Percentiles rank a stretch among this genome's conserved stretches.
Evolutionary conservation across 1,139 yeast genomes (phyloP).

Genomic region (Yamadazyma diddensiae): DNA sequence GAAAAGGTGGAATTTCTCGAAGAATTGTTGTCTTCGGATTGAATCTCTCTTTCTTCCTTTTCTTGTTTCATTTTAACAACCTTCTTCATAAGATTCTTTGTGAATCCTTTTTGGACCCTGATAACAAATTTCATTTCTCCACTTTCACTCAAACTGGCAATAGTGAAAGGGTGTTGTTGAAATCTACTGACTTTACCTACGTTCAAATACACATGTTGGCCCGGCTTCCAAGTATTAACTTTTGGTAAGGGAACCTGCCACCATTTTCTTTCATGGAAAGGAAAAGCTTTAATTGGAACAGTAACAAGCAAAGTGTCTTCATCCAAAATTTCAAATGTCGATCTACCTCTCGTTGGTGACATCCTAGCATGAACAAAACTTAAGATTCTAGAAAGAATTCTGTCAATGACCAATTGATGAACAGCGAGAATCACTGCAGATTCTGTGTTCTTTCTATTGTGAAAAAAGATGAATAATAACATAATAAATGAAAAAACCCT

Average conservation of each 20-base stretch:
- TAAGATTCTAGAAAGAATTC: slow-evolving; percentile 31
- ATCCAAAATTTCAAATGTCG: slow-evolving; percentile 40
- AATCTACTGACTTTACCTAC: slow-evolving; percentile 35
- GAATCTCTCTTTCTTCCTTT: slow-evolving; percentile 6
- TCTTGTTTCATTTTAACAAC: slow-evolving; percentile 17
- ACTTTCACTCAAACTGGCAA: slow-evolving; percentile 35
- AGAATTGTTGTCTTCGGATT: neutral
- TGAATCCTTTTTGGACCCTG: slow-evolving; percentile 43
- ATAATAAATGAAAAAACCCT: slow-evolving; percentile 40
- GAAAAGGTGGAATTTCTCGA: slow-evolving; percentile 3
- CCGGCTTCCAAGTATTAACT: slow-evolving; percentile 45
- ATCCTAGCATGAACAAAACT: slow-evolving; percentile 29
- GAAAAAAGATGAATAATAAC: slow-evolving; percentile 44
- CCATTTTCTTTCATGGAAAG: slow-evolving; percentile 25
- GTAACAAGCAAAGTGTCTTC: slow-evolving; percentile 40
- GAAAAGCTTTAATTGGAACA: slow-evolving; percentile 27
- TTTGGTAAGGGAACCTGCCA: slow-evolving; percentile 32
- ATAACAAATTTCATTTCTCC: slow-evolving; percentile 40
- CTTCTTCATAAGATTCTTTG: slow-evolving; percentile 31
- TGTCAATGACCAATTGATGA: slow-evolving; percentile 45
- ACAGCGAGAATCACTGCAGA: slow-evolving; percentile 41
- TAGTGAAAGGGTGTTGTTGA: slow-evolving; percentile 50
- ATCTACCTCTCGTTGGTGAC: slow-evolving; percentile 40
- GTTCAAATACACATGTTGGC: slow-evolving; percentile 44
- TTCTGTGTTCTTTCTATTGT: slow-evolving; percentile 30